Evolutionary conservation across 768 basidiomycete genomes (phyloP).

Genomic region (Lanmaoa rubissima): DNA sequence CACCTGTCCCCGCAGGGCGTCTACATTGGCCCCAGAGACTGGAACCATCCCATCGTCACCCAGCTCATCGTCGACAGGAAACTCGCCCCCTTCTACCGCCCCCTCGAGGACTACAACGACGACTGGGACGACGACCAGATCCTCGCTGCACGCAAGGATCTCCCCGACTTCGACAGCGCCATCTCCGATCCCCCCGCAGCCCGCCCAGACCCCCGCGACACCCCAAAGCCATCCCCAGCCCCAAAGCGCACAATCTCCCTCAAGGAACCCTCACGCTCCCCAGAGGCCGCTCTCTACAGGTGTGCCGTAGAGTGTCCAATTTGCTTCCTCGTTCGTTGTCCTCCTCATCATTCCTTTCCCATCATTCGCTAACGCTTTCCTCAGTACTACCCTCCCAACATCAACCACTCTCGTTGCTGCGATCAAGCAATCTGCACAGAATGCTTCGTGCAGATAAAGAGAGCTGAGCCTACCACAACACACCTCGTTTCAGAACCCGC

Average conservation of each 20-base stretch:
- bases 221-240: conserved; percentile 23
- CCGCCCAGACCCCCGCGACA: conserved; percentile 33
- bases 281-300: conserved; percentile 80
- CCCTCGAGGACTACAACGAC: conserved; percentile 89
- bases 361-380: conserved; percentile 22
- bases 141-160: conserved; percentile 73
- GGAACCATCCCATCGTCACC: conserved; percentile 84
- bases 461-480: conserved; percentile 89
- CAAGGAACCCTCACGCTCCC: conserved; percentile 63
- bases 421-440: conserved; percentile 99
- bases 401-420: conserved; percentile 96
- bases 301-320: conserved; percentile 95
- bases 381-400: conserved; percentile 96
- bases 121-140: conserved; percentile 89
- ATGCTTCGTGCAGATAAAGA: conserved; percentile 99
- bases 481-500: conserved; percentile 96
- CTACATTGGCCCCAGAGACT: conserved; percentile 82
- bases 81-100: conserved; percentile 94
- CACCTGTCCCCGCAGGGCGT: conserved; percentile 79
- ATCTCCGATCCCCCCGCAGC: conserved; percentile 36
- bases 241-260: conserved; percentile 54
- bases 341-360: conserved; percentile 7
- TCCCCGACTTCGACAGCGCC: conserved; percentile 49
- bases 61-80: conserved; percentile 85
- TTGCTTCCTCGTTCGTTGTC: conserved; percentile 82